Conservation (phyloP, 129 eudicot species). For the Heracleum sosnowskyi region DNA sequence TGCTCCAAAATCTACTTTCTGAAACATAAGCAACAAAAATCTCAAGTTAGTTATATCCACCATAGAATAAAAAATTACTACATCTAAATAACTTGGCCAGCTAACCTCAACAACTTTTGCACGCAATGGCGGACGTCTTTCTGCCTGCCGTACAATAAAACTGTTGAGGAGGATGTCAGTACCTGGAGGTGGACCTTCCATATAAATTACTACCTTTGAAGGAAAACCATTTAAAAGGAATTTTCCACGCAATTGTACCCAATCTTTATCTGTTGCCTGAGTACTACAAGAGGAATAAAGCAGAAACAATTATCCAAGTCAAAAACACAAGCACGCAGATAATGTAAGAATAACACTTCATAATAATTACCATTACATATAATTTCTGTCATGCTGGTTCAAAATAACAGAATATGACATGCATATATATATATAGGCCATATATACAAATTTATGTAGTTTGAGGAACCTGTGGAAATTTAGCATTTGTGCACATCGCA, state of each 20-base stretch:
- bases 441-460: too few species aligned
- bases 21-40: constrained; percentile 12
- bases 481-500: neutral
- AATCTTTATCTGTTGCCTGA: constrained; percentile 70
- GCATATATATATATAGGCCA: too few species aligned
- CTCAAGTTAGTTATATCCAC: neutral
- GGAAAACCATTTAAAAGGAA: constrained; percentile 70
- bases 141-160: constrained; percentile 59
- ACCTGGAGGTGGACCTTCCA: constrained; percentile 91
- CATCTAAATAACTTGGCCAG: neutral
- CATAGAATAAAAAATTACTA: neutral
- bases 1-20: constrained; percentile 62
- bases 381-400: neutral
- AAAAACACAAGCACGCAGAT: neutral
- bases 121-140: constrained; percentile 57
- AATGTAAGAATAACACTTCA: neutral
- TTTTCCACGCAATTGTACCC: constrained; percentile 76
- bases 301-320: neutral
- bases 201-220: constrained; percentile 52
- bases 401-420: neutral
- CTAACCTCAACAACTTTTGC: constrained; percentile 65
- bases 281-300: constrained; percentile 27
- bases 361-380: neutral
- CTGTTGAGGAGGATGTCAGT: constrained; percentile 73
- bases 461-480: neutral